These are phyloP conservation scores for Lomentospora prolificans DNA, from an alignment of 2,329 filamentous ascomycete species.

Conservation along the genomic window DNA sequence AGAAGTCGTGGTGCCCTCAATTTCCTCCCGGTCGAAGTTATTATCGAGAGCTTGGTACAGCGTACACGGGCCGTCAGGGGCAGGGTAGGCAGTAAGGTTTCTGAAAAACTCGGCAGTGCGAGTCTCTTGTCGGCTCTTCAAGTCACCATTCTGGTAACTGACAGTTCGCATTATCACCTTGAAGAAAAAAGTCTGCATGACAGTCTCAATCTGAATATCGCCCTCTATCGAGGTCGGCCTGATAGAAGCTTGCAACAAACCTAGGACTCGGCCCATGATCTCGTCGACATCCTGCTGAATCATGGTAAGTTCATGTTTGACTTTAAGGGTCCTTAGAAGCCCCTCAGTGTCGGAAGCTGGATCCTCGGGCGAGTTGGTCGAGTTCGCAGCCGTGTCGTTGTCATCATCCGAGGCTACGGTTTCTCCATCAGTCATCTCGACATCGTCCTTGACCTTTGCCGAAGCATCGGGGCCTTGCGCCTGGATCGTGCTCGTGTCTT, in stretches of 20 bases:
- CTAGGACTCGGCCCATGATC: slow-evolving; percentile 86
- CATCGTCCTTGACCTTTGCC: not conserved
- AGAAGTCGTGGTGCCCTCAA: slow-evolving; percentile 53
- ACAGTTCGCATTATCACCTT: slow-evolving; percentile 50
- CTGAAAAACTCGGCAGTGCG: slow-evolving; percentile 40
- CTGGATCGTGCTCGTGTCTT: slow-evolving; percentile 1
- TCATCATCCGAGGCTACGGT: not conserved
- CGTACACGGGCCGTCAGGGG: slow-evolving; percentile 39
- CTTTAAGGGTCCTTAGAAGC: slow-evolving; percentile 32
- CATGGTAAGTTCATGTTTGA: slow-evolving; percentile 14
- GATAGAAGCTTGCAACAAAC: slow-evolving; percentile 84
- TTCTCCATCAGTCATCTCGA: slow-evolving; percentile 4
- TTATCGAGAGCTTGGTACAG: slow-evolving; percentile 80
- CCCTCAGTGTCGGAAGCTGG: slow-evolving; percentile 20
- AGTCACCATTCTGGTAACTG: slow-evolving; percentile 28
- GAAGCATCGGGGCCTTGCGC: not conserved
- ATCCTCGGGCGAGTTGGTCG: not conserved
- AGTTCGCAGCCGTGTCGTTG: not conserved
- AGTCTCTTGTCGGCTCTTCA: slow-evolving; percentile 9
- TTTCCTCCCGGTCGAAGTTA: slow-evolving; percentile 70
- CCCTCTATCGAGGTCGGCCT: slow-evolving; percentile 54
- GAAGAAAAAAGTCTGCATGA: slow-evolving; percentile 62
- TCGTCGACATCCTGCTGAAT: slow-evolving; percentile 89
- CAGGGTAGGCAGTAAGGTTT: slow-evolving; percentile 51
- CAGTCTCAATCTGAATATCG: slow-evolving; percentile 66